These are phyloP conservation scores for Mycosphaerella arachidis DNA, from an alignment of 2,329 filamentous ascomycete genomes.

Conservation along the genomic window DNA sequence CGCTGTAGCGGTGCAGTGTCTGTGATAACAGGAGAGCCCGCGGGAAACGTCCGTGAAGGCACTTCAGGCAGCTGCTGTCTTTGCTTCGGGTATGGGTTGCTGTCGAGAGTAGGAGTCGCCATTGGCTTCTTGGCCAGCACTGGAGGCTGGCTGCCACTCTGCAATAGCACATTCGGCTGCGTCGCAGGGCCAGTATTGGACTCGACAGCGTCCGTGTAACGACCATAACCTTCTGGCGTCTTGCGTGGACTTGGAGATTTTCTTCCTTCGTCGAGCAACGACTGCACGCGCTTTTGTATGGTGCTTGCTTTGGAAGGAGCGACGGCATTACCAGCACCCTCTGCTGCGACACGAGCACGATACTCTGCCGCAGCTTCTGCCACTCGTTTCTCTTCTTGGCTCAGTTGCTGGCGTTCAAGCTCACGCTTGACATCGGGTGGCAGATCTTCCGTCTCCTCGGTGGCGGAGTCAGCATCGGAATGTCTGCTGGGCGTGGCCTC, in stretches of 20 bases:
- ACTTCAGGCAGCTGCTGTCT: conserved; percentile 15
- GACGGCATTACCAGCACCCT: conserved; percentile 50
- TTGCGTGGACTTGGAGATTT: conserved; percentile 51
- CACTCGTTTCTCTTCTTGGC: conserved; percentile 85
- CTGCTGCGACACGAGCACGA: conserved; percentile 64
- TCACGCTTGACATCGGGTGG: conserved; percentile 87
- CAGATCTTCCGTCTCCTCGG: conserved; percentile 65
- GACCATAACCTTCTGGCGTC: conserved; percentile 86
- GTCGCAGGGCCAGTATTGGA: conserved; percentile 4
- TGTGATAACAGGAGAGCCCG: conserved; percentile 1
- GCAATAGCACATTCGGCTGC: conserved; percentile 11
- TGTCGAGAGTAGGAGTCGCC: conserved; percentile 9
- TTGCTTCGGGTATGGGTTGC: conserved; percentile 25
- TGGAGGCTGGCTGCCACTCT: conserved; percentile 17
- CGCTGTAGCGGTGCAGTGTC: conserved; percentile 14
- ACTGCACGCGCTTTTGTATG: conserved; percentile 89
- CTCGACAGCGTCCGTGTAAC: conserved; percentile 61
- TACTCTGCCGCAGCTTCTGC: conserved; percentile 87
- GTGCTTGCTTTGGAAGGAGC: conserved; percentile 66
- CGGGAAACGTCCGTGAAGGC: conserved; percentile 2
- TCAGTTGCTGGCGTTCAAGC: conserved; percentile 73
- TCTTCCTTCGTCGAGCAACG: conserved; percentile 72
- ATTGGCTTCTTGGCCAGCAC: conserved; percentile 26
- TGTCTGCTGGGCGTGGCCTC: conserved; percentile 66
- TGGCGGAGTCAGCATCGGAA: conserved; percentile 44